phyloP scores from a whole-genome alignment of 257 asterid genomes.

The Nicotiana attenuata region DNA sequence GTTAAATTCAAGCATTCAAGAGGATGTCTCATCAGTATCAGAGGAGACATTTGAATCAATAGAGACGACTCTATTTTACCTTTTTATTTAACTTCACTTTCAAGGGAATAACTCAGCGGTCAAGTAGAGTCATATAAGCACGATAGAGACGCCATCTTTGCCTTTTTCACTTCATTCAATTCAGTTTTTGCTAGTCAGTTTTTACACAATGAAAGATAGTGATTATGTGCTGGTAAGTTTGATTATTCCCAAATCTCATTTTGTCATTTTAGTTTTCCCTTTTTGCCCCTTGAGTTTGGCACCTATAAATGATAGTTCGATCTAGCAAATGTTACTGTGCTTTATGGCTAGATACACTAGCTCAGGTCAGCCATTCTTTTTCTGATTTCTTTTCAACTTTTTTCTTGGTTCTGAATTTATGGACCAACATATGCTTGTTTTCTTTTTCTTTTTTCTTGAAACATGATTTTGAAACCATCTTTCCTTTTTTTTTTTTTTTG shows the following conservation, averaged over 20 bases:
- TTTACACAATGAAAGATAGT: background rate
- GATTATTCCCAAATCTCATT: too few species aligned
- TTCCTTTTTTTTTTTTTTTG: too few species aligned
- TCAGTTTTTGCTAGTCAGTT: background rate
- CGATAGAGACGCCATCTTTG: background rate
- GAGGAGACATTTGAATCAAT: too few species aligned
- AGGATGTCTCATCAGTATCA: background rate
- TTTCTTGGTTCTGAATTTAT: too few species aligned
- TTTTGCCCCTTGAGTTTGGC: background rate
- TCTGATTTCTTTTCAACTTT: too few species aligned
- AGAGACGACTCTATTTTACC: background rate
- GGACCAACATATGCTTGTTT: background rate
- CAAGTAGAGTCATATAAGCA: too few species aligned
- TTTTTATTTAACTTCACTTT: background rate
- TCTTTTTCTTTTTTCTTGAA: background rate
- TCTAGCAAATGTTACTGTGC: background rate
- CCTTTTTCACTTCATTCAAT: background rate
- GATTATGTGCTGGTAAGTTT: too few species aligned
- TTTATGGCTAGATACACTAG: background rate
- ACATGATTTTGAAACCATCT: too few species aligned
- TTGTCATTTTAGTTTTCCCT: background rate
- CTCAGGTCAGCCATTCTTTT: background rate
- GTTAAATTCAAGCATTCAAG: background rate
- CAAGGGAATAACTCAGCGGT: background rate
- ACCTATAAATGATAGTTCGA: background rate